phyloP scores from a whole-genome alignment of 2,329 filamentous ascomycete genomes.

The Fusarium pilosicola region DNA sequence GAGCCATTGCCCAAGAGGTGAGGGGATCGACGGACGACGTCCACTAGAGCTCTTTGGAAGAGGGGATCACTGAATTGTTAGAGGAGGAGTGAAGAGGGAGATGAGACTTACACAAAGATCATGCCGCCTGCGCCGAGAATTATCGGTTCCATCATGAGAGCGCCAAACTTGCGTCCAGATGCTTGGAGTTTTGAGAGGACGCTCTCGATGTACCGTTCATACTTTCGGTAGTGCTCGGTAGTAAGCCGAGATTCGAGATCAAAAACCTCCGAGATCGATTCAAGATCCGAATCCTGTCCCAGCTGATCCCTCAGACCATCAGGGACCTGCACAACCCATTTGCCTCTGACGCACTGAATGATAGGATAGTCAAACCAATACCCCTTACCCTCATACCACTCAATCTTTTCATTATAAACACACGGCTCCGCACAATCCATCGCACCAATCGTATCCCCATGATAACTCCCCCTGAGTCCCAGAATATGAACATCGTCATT shows the following conservation, averaged over 20 bases:
- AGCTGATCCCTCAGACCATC: constrained; percentile 57
- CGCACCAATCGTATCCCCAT: constrained; percentile 87
- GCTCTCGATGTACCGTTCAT: constrained; percentile 67
- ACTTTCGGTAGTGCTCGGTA: constrained; percentile 59
- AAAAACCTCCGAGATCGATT: constrained; percentile 67
- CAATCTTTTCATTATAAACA: constrained; percentile 82
- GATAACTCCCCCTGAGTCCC: constrained; percentile 83
- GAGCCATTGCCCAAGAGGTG: constrained; percentile 59
- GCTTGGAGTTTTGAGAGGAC: constrained; percentile 62
- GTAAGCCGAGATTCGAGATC: constrained; percentile 61
- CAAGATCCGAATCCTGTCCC: constrained; percentile 56
- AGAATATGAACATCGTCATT: constrained; percentile 71
- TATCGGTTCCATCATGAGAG: constrained; percentile 82
- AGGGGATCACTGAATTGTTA: constrained; percentile 72
- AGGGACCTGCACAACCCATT: constrained; percentile 72
- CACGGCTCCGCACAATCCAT: constrained; percentile 87
- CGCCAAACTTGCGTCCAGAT: constrained; percentile 75
- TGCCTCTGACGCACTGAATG: constrained; percentile 72
- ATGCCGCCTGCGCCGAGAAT: constrained; percentile 86
- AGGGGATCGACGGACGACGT: constrained; percentile 69
- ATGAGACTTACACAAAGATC: constrained; percentile 73
- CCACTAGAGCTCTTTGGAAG: constrained; percentile 78
- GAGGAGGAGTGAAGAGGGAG: constrained; percentile 3
- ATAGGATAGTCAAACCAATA: constrained; percentile 84
- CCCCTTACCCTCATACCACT: constrained; percentile 84